Percentiles rank a stretch among this genome's conserved stretches.
These are phyloP conservation scores for Trichoderma koningiopsis DNA, from an alignment of 2,329 filamentous ascomycete species.

Conservation along the genomic window DNA sequence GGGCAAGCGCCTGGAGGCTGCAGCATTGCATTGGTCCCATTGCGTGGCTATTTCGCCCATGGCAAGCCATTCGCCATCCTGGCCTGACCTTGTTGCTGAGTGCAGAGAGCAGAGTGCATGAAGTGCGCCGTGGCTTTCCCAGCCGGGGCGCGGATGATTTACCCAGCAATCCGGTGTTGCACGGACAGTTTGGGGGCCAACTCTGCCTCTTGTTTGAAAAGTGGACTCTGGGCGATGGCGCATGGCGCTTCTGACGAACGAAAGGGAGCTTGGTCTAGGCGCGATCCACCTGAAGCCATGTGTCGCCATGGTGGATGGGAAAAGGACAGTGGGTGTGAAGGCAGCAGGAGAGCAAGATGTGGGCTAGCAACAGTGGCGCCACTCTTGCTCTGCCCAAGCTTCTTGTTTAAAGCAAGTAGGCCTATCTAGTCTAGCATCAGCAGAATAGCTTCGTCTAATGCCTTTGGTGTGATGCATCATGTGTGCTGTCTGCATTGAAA, in stretches of 20 bases:
- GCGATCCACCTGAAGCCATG: conserved; percentile 23
- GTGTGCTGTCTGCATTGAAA: neutral
- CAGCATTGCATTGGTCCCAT: neutral
- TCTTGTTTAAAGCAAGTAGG: neutral
- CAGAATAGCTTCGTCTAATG: neutral
- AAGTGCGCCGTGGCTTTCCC: conserved; percentile 1
- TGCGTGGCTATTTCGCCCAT: neutral
- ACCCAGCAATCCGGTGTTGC: conserved; percentile 24
- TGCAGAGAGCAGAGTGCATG: neutral
- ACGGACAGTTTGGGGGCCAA: conserved; percentile 13
- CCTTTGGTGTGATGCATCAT: neutral
- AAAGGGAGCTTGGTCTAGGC: neutral
- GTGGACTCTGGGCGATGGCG: neutral
- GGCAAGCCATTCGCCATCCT: neutral
- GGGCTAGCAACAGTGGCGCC: neutral
- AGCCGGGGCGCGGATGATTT: conserved; percentile 20
- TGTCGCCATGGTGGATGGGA: conserved; percentile 22
- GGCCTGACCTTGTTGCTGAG: neutral
- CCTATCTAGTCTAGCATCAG: too few species aligned
- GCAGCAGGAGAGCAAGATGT: neutral
- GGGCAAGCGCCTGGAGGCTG: neutral
- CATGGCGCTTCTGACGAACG: neutral
- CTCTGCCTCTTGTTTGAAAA: neutral
- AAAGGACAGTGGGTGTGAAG: neutral
- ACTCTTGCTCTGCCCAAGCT: neutral